phyloP scores from a whole-genome alignment of 1,284 basidiomycete genomes.

The Hymenochaete sp. region DNA sequence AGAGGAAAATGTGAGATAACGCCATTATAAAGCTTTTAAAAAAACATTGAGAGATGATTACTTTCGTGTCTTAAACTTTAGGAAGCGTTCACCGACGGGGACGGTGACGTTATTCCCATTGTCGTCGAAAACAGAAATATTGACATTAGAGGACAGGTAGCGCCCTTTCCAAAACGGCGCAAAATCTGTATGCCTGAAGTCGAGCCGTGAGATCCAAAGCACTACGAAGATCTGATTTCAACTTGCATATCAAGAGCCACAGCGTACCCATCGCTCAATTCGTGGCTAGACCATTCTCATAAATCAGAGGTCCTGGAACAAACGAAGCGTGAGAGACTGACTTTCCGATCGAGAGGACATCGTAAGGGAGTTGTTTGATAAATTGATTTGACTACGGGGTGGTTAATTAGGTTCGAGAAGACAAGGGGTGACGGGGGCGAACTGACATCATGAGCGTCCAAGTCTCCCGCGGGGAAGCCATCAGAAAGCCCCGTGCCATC shows the following conservation, averaged over 20 bases:
- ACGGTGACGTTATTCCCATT: conserved; percentile 33
- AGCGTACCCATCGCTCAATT: conserved; percentile 74
- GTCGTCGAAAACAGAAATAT: conserved; percentile 61
- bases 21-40: too few relatives aligned
- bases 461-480: conserved; percentile 58
- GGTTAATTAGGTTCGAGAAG: too few relatives aligned
- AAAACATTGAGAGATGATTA: too few relatives aligned
- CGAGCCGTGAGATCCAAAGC: too few relatives aligned
- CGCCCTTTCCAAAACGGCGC: conserved; percentile 63
- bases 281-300: too few relatives aligned
- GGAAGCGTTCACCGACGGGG: conserved; percentile 60
- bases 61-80: conserved; percentile 61
- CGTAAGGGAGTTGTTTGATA: conserved; percentile 70
- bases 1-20: too few relatives aligned
- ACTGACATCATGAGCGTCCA: conserved; percentile 69
- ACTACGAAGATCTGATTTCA: too few relatives aligned
- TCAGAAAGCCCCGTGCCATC: conserved; percentile 76
- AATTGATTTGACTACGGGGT: too few relatives aligned
- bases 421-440: too few relatives aligned
- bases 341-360: conserved; percentile 83
- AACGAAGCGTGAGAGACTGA: too few relatives aligned
- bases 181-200: conserved; percentile 69
- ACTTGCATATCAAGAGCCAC: conserved; percentile 73
- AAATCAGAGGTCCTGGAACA: too few relatives aligned
- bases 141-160: conserved; percentile 78